Conservation (phyloP, 305 asterid genomes). For the Fraxinus floribunda region DNA sequence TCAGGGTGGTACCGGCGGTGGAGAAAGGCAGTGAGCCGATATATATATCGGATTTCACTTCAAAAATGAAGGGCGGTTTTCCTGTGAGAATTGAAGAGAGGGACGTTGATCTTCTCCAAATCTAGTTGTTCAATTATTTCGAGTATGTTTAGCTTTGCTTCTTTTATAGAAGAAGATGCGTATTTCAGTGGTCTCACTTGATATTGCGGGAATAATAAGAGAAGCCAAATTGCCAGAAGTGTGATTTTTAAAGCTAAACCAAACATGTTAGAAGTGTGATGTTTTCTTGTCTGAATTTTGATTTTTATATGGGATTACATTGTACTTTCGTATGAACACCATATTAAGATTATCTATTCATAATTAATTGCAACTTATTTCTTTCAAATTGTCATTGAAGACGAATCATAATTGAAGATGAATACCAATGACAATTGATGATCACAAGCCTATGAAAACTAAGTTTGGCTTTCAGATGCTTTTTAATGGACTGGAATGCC, state of each 20-base stretch:
- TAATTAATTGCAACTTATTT: background rate
- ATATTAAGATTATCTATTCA: background rate
- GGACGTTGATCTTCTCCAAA: background rate
- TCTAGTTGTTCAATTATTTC: background rate
- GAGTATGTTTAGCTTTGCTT: background rate
- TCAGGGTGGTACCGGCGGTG: slow-evolving; percentile 47
- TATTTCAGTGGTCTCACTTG: background rate
- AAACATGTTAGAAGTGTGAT: too few relatives aligned
- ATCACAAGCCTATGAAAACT: background rate
- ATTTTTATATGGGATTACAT: background rate
- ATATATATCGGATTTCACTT: slow-evolving; percentile 30
- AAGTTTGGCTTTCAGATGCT: too few relatives aligned
- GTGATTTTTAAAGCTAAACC: too few relatives aligned
- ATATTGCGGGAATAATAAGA: too few relatives aligned
- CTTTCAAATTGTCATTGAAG: background rate
- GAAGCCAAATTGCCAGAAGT: too few relatives aligned
- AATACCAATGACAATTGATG: background rate
- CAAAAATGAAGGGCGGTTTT: slow-evolving; percentile 55
- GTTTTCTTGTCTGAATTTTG: background rate
- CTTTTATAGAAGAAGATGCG: background rate
- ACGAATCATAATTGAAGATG: background rate
- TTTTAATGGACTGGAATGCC: too few relatives aligned
- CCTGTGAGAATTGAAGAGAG: slow-evolving; percentile 46
- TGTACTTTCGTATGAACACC: background rate
- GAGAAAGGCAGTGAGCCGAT: slow-evolving; percentile 39